phyloP scores from a whole-genome alignment of 805 yeast genomes.

The Alloascoidea hylecoeti region DNA sequence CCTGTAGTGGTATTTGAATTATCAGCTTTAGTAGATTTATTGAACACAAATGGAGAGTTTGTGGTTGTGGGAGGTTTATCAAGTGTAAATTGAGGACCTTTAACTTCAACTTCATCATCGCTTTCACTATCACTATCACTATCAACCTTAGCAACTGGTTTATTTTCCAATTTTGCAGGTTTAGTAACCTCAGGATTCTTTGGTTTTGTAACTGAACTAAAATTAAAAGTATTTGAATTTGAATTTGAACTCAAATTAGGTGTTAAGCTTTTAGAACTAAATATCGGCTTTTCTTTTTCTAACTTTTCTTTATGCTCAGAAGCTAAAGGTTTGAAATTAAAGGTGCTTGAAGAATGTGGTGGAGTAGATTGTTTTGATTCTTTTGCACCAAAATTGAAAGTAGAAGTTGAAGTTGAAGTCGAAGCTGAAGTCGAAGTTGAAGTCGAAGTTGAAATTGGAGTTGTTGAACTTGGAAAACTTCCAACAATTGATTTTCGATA shows the following conservation, averaged over 20 bases:
- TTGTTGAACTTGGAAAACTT: slow-evolving; percentile 14
- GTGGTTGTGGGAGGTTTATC: slow-evolving; percentile 31
- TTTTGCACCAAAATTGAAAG: neutral
- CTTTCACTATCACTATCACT: slow-evolving; percentile 30
- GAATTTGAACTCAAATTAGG: no score
- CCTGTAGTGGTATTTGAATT: slow-evolving; percentile 10
- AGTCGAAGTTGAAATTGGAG: neutral
- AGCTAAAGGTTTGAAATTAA: neutral
- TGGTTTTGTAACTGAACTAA: slow-evolving; percentile 14
- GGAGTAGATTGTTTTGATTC: neutral
- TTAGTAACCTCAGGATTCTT: slow-evolving; percentile 22
- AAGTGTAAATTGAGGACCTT: slow-evolving; percentile 58
- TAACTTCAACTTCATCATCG: slow-evolving; percentile 49
- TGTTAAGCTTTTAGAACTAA: neutral
- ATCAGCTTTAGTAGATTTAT: slow-evolving; percentile 9
- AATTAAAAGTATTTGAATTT: no score
- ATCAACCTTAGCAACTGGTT: slow-evolving; percentile 11
- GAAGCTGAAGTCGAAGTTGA: neutral
- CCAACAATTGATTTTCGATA: slow-evolving; percentile 32
- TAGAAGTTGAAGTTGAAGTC: neutral
- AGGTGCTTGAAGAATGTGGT: slow-evolving; percentile 1
- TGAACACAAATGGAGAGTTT: slow-evolving; percentile 34
- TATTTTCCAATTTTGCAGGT: slow-evolving; percentile 8
- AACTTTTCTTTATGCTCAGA: neutral
- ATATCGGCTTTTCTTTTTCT: slow-evolving; percentile 2